A percentile compares a stretch with the other conserved stretches of the same genome.
Evolutionary conservation across 495 filamentous ascomycete species (phyloP).

Genomic region (Bombardia bombarda): DNA sequence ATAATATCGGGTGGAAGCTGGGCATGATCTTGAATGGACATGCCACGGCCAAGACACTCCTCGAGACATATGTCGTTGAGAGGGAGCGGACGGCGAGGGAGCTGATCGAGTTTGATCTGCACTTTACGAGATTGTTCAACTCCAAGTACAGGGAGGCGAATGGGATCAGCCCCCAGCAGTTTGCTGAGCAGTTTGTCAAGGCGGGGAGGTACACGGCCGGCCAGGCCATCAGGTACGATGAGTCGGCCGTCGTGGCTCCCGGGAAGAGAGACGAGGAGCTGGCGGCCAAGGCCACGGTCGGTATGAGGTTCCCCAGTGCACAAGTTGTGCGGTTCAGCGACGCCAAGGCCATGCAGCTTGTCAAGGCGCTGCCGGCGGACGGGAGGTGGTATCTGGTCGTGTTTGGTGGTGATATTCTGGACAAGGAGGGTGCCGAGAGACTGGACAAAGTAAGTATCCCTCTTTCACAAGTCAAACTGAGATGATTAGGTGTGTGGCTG

Average conservation of each 20-base stretch:
- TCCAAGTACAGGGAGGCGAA: conserved; percentile 25
- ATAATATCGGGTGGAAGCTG: conserved; percentile 78
- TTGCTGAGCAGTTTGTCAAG: conserved; percentile 53
- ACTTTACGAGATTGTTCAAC: conserved; percentile 57
- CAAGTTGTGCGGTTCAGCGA: conserved; percentile 51
- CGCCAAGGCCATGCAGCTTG: conserved; percentile 47
- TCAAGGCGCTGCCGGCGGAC: conserved; percentile 41
- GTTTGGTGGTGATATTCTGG: conserved; percentile 46
- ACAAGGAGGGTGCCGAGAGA: conserved; percentile 18
- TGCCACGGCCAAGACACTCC: conserved; percentile 37
- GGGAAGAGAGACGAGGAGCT: conserved; percentile 18
- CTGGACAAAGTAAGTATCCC: conserved; percentile 36
- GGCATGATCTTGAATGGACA: conserved; percentile 53
- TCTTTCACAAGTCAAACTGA: not conserved
- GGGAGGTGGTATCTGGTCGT: conserved; percentile 54
- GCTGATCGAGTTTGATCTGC: conserved; percentile 65
- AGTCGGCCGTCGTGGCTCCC: conserved; percentile 32
- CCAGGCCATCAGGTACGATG: conserved; percentile 49
- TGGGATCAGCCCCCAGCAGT: conserved; percentile 30
- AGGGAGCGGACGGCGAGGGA: conserved; percentile 59
- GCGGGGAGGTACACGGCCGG: conserved; percentile 59
- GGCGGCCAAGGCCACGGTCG: conserved; percentile 40
- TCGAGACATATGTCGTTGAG: conserved; percentile 65
- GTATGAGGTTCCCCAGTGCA: conserved; percentile 50
- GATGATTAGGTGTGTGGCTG: not conserved